phyloP scores from a whole-genome alignment of 2,329 filamentous ascomycete genomes.

The Fonsecaea monophora region DNA sequence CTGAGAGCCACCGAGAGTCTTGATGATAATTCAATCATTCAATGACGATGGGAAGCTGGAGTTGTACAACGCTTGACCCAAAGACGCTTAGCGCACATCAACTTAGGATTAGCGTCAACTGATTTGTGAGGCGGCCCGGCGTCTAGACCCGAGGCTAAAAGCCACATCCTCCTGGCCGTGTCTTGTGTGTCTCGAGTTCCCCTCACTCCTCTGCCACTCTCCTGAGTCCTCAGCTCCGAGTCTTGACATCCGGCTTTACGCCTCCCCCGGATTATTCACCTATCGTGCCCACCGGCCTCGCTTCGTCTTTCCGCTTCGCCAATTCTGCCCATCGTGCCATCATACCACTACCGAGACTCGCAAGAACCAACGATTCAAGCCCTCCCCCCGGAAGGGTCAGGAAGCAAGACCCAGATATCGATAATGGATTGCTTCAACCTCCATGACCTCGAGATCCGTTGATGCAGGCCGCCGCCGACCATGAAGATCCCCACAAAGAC shows the following conservation, averaged over 20 bases:
- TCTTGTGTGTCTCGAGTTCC: background rate
- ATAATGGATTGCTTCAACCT: constrained; percentile 1
- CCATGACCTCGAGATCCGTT: constrained; percentile 5
- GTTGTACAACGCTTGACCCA: background rate
- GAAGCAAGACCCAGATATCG: background rate
- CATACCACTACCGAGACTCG: background rate
- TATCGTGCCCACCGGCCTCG: constrained; percentile 12
- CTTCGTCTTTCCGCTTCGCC: constrained; percentile 1
- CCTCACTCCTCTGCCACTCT: background rate
- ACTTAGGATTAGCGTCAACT: background rate
- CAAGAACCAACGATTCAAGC: background rate
- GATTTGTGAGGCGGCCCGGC: background rate
- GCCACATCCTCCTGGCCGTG: constrained; percentile 13
- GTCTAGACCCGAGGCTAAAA: constrained; percentile 24
- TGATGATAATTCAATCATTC: background rate
- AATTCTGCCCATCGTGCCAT: constrained; percentile 11
- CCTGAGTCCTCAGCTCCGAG: background rate
- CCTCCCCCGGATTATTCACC: constrained; percentile 19
- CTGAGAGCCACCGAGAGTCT: background rate
- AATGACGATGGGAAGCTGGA: background rate
- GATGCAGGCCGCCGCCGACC: constrained; percentile 18
- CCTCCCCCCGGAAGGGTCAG: background rate
- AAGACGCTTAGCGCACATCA: background rate
- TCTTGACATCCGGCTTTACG: constrained; percentile 10
- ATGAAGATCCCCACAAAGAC: constrained; percentile 27